Percentiles rank a stretch among this genome's conserved stretches.
Evolutionary conservation across 495 filamentous ascomycete species (phyloP).

Genomic region (Daldinia bambusicola): DNA sequence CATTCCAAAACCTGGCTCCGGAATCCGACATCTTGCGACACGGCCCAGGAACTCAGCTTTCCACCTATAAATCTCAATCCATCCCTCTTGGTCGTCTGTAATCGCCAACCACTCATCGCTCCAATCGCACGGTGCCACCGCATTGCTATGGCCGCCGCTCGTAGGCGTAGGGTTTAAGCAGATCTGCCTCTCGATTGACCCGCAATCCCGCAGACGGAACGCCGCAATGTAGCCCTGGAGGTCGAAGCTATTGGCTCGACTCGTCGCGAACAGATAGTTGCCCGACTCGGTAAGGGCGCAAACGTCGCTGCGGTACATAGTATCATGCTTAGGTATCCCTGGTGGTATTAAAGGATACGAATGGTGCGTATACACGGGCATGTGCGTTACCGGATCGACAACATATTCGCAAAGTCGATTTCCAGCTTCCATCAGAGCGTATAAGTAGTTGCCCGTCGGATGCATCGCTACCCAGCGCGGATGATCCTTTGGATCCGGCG

Average conservation of each 20-base stretch:
- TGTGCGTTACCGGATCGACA: slow-evolving; percentile 76
- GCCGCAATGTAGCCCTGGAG: slow-evolving; percentile 83
- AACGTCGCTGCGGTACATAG: slow-evolving; percentile 80
- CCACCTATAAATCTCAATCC: slow-evolving; percentile 87
- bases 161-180: slow-evolving; percentile 85
- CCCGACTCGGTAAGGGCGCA: slow-evolving; percentile 72
- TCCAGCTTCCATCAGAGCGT: slow-evolving; percentile 86
- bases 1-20: slow-evolving; percentile 87
- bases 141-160: slow-evolving; percentile 86
- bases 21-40: slow-evolving; percentile 77
- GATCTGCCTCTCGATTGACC: slow-evolving; percentile 78
- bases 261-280: slow-evolving; percentile 81
- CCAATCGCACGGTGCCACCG: slow-evolving; percentile 80
- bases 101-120: slow-evolving; percentile 86
- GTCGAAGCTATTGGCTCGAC: slow-evolving; percentile 76
- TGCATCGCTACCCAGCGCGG: slow-evolving; percentile 88
- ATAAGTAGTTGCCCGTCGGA: slow-evolving; percentile 77
- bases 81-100: slow-evolving; percentile 85
- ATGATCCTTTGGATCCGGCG: slow-evolving; percentile 76
- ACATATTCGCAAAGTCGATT: slow-evolving; percentile 83
- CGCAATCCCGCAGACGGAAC: slow-evolving; percentile 74
- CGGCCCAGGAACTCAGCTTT: slow-evolving; percentile 78
- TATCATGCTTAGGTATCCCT: slow-evolving; percentile 63
- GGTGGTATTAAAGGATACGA: slow-evolving; percentile 80
- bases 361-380: slow-evolving; percentile 84